phyloP scores from a whole-genome alignment of 1,284 basidiomycete species.

The Coniferiporia weirii region DNA sequence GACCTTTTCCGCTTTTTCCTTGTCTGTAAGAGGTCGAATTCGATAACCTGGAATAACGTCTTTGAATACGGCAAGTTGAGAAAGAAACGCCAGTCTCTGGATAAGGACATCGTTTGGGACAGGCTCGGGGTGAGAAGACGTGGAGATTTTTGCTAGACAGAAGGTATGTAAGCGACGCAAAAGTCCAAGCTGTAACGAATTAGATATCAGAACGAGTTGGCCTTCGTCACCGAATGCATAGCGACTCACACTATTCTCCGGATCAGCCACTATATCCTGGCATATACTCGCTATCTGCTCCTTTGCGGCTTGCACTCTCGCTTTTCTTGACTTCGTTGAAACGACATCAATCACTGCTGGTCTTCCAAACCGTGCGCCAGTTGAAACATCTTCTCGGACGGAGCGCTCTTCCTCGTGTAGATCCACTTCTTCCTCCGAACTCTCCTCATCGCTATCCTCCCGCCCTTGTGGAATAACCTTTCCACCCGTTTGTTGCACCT shows the following conservation, averaged over 20 bases:
- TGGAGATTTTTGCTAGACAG: slow-evolving; percentile 65
- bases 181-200: slow-evolving; percentile 62
- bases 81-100: slow-evolving; percentile 84
- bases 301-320: slow-evolving; percentile 74
- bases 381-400: slow-evolving; percentile 62
- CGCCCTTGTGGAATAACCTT: slow-evolving; percentile 28
- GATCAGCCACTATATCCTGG: slow-evolving; percentile 85
- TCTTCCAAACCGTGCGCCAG: slow-evolving; percentile 77
- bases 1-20: slow-evolving; percentile 90
- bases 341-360: slow-evolving; percentile 76
- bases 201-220: slow-evolving; percentile 21
- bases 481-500: slow-evolving; percentile 49
- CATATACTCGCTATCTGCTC: slow-evolving; percentile 87
- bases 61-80: slow-evolving; percentile 91
- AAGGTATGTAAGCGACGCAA: slow-evolving; percentile 85
- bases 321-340: slow-evolving; percentile 58
- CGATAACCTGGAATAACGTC: slow-evolving; percentile 91
- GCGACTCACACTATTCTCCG: slow-evolving; percentile 69
- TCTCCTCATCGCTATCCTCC: slow-evolving; percentile 29
- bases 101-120: slow-evolving; percentile 78
- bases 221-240: slow-evolving; percentile 12
- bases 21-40: slow-evolving; percentile 86
- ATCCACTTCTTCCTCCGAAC: slow-evolving; percentile 39
- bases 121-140: slow-evolving; percentile 59
- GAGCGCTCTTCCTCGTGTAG: slow-evolving; percentile 30